These are phyloP conservation scores for Jackrogersella minutella DNA, from an alignment of 495 filamentous ascomycete genomes.

Conservation along the genomic window DNA sequence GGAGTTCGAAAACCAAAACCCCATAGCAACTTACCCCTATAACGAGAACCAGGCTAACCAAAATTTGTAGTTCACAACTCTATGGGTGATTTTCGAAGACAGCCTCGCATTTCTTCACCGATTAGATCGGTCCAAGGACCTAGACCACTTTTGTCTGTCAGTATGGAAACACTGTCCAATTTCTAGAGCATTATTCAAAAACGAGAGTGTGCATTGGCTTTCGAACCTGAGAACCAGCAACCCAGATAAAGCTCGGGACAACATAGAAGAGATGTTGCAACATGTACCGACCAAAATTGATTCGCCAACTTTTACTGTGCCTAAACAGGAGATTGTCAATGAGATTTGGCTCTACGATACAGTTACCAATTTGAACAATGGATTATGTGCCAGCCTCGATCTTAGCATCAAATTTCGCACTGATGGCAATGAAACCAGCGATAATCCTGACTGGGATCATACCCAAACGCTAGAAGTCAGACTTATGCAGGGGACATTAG, in stretches of 20 bases:
- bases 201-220: not conserved
- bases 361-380: not conserved
- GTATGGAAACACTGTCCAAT: not conserved
- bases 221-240: not conserved
- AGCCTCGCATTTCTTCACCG: constrained; percentile 13
- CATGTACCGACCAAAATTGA: not conserved
- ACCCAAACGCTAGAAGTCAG: constrained; percentile 33
- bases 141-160: no score
- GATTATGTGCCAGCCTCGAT: not conserved
- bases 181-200: not conserved
- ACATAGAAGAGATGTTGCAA: not conserved
- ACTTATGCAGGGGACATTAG: constrained; percentile 38
- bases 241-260: not conserved
- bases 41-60: not conserved
- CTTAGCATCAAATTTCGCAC: constrained; percentile 1
- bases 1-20: not conserved
- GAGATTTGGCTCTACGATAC: constrained; percentile 32
- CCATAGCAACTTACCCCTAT: not conserved
- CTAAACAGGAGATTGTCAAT: not conserved
- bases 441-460: no score
- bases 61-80: constrained; percentile 17
- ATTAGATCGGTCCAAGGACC: constrained; percentile 17
- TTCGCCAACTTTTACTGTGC: not conserved
- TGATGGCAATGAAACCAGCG: not conserved
- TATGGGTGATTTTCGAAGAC: constrained; percentile 19